Evolutionary conservation across 148 eudicot species (phyloP).

Genomic region (Pouteria glomerata): DNA sequence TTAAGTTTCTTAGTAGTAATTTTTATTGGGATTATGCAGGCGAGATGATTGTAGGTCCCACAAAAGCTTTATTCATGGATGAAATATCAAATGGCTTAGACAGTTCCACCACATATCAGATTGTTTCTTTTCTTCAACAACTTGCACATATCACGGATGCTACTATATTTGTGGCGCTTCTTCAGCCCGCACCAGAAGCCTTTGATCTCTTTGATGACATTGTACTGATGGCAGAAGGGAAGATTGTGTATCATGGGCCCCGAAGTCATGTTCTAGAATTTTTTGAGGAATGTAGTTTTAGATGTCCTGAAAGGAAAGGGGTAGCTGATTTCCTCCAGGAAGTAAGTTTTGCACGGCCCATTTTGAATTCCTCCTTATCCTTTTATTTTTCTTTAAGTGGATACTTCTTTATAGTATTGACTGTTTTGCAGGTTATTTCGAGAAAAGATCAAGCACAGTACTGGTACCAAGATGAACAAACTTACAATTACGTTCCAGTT

Average conservation of each 20-base stretch:
- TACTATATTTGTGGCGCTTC: constrained; percentile 69
- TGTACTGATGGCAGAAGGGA: constrained; percentile 80
- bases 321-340: constrained; percentile 89
- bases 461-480: constrained; percentile 34
- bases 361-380: not conserved
- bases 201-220: constrained; percentile 82
- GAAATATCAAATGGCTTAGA: constrained; percentile 91
- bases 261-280: constrained; percentile 40
- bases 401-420: not conserved
- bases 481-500: constrained; percentile 43
- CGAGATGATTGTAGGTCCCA: constrained; percentile 90
- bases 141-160: constrained; percentile 64
- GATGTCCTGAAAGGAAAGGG: constrained; percentile 81
- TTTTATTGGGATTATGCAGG: constrained; percentile 33
- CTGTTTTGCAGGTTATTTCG: constrained; percentile 54
- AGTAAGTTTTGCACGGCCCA: constrained; percentile 26
- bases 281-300: constrained; percentile 64
- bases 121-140: constrained; percentile 63
- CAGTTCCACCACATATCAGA: constrained; percentile 84
- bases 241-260: constrained; percentile 79
- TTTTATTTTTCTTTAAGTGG: not conserved
- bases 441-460: constrained; percentile 75
- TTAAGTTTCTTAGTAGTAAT: not conserved
- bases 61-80: constrained; percentile 73
- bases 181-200: constrained; percentile 89